Evolutionary conservation across 2,329 filamentous ascomycete genomes (phyloP).

Genomic region (Mycosphaerella arachidis): DNA sequence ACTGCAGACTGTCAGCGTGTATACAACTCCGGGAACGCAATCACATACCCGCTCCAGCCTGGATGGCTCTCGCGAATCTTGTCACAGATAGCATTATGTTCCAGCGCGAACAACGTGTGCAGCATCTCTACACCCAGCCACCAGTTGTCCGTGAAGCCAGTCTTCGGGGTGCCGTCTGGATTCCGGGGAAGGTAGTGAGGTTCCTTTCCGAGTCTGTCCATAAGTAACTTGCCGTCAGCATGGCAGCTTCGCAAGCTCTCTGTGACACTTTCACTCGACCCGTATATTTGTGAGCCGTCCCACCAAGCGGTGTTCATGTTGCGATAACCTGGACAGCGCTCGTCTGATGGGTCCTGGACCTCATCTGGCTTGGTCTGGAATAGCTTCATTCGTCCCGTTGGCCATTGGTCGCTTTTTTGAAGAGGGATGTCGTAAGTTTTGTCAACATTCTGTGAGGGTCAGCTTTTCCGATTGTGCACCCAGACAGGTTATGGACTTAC

Average conservation of each 20-base stretch:
- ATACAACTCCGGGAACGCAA: too few relatives aligned
- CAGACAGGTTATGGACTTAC: background rate
- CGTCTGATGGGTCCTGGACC: conserved; percentile 35
- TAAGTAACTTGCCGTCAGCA: conserved; percentile 39
- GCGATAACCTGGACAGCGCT: conserved; percentile 39
- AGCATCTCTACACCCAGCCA: conserved; percentile 46
- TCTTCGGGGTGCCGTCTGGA: conserved; percentile 36
- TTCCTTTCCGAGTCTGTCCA: conserved; percentile 33
- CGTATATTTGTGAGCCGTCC: conserved; percentile 47
- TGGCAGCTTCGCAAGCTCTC: conserved; percentile 33
- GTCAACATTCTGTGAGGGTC: conserved; percentile 1
- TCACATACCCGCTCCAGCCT: conserved; percentile 28
- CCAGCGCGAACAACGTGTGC: conserved; percentile 45
- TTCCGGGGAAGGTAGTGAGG: conserved; percentile 39
- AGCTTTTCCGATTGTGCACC: background rate
- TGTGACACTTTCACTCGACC: conserved; percentile 39
- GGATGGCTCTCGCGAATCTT: conserved; percentile 36
- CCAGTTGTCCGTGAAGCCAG: conserved; percentile 45
- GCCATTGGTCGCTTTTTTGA: conserved; percentile 12
- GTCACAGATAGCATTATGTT: conserved; percentile 46
- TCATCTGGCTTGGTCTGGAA: conserved; percentile 35
- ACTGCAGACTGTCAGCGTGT: background rate
- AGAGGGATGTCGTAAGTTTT: conserved; percentile 15
- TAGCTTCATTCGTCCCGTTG: conserved; percentile 36
- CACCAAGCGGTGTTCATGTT: conserved; percentile 46